These are phyloP conservation scores for Populus davidiana DNA, from an alignment of 345 rosid species.

Conservation along the genomic window DNA sequence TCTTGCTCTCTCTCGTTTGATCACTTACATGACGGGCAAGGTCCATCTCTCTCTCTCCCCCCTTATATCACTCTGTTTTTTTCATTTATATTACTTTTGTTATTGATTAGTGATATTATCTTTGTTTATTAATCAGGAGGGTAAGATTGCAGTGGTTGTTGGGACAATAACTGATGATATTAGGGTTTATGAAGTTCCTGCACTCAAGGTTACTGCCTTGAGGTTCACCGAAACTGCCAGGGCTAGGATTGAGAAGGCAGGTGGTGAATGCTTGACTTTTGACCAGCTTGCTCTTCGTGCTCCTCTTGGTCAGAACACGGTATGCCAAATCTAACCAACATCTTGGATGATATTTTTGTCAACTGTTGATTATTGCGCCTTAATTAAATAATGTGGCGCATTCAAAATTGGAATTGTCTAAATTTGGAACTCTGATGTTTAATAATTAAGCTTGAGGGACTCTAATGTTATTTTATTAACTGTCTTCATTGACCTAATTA, in stretches of 20 bases:
- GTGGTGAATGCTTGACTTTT: slow-evolving; percentile 96
- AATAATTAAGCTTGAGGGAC: not conserved
- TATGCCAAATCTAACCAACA: slow-evolving; percentile 15
- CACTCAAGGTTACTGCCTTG: slow-evolving; percentile 78
- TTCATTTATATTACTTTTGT: not conserved
- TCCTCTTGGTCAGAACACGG: slow-evolving; percentile 95
- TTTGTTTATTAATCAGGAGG: slow-evolving; percentile 46
- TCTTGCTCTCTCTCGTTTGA: slow-evolving; percentile 74
- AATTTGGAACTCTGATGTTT: not conserved
- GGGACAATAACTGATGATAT: slow-evolving; percentile 86
- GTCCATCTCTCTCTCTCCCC: slow-evolving; percentile 25
- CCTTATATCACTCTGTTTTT: not conserved
- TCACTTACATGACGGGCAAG: slow-evolving; percentile 66
- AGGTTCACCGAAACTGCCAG: slow-evolving; percentile 91
- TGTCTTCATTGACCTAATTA: not conserved
- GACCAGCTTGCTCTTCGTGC: slow-evolving; percentile 91
- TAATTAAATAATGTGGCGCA: not conserved
- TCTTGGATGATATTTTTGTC: not conserved
- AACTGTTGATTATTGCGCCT: not conserved
- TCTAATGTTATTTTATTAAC: not conserved
- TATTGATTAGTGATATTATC: not conserved
- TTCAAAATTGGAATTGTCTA: not conserved
- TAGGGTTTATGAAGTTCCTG: slow-evolving; percentile 76
- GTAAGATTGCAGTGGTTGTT: slow-evolving; percentile 73
- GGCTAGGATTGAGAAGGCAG: slow-evolving; percentile 96